Base-by-base conservation (phyloP, 768 basidiomycete genomes). In the Tremella mesenterica region DNA sequence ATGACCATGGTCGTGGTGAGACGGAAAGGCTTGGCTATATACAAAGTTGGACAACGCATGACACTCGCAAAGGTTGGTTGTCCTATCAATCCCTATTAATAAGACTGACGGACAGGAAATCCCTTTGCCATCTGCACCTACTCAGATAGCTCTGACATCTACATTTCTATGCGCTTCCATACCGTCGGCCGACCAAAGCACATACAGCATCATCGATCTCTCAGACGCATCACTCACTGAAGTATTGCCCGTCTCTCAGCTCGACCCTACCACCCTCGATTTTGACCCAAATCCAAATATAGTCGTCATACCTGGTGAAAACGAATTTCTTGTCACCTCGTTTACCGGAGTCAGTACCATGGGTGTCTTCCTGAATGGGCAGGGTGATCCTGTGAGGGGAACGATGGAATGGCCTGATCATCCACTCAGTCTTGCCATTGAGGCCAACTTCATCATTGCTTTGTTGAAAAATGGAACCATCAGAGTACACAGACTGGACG, bases 361-460 rank as follows among this genome's bases (percentile, higher is more conserved):
- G 34, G 92, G 92, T 0, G 75, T 97, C 9, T 97, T 96, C 62
- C 78, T 96, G 59, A 88, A 81, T 13, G 81, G 83, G 0, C 80
- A 81, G 1, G 91, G 89, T 0, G 90, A 93, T 71, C 89, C 92
- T 4, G 84, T 89, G 7, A 79, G 91, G 43, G 90, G 90, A 1
- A 92, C 91, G 1, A 75, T 95, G 39, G 81, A 88, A 67, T 95
- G 89, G 88, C 79, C 82, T 2, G 80, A 76, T 46, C 83, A 92
- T 76, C 88, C 90, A 0, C 75, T 81, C 21, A 79, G 83, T 18
- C 75, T 89, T 31, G 88, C 82, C 54, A 76, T 90, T 48, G 90
- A 95, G 68, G 82, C 83, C 59, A 90, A 88, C 3, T 84, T 86
- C 57, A 76, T 90, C 48, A 82, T 83, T 12, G 80, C 89, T 0